Evolutionary conservation across 2,329 filamentous ascomycete species (phyloP).

Genomic region (Pezicula rhizophila): DNA sequence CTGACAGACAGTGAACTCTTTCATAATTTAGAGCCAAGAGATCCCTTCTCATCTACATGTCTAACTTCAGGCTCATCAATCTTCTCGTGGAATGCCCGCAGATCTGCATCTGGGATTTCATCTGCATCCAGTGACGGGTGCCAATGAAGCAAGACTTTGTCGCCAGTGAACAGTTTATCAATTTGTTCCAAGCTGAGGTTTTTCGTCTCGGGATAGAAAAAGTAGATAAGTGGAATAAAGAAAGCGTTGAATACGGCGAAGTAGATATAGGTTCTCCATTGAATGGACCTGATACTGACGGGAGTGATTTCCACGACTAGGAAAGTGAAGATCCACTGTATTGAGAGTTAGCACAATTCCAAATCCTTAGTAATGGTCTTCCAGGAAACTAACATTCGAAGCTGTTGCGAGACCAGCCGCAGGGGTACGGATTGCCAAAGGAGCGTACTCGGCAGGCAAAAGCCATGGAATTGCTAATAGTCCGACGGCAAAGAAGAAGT

Average conservation of each 20-base stretch:
- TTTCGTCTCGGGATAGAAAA: conserved; percentile 17
- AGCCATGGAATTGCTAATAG: conserved; percentile 49
- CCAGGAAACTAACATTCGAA: conserved; percentile 25
- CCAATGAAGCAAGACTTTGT: conserved; percentile 24
- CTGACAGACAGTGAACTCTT: too few relatives aligned
- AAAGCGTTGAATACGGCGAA: conserved; percentile 48
- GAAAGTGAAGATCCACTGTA: conserved; percentile 20
- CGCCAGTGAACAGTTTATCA: conserved; percentile 11
- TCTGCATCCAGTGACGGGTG: conserved; percentile 16
- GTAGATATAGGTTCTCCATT: conserved; percentile 37
- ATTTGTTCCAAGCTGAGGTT: conserved; percentile 18
- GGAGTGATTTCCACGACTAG: conserved; percentile 28
- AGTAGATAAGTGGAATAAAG: conserved; percentile 15
- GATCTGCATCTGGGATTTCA: background rate
- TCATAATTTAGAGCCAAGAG: background rate
- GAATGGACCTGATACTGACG: conserved; percentile 24
- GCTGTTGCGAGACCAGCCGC: conserved; percentile 33
- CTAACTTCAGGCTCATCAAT: background rate
- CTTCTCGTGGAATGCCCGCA: background rate
- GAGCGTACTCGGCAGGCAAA: conserved; percentile 47
- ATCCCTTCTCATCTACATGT: background rate
- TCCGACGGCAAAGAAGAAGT: conserved; percentile 42
- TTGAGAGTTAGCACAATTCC: background rate
- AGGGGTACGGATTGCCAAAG: conserved; percentile 33
- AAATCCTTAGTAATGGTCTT: too few relatives aligned